These are phyloP conservation scores for Selaginella moellendorffii DNA, from an alignment of 75 land plant genomes.

Conservation along the genomic window DNA sequence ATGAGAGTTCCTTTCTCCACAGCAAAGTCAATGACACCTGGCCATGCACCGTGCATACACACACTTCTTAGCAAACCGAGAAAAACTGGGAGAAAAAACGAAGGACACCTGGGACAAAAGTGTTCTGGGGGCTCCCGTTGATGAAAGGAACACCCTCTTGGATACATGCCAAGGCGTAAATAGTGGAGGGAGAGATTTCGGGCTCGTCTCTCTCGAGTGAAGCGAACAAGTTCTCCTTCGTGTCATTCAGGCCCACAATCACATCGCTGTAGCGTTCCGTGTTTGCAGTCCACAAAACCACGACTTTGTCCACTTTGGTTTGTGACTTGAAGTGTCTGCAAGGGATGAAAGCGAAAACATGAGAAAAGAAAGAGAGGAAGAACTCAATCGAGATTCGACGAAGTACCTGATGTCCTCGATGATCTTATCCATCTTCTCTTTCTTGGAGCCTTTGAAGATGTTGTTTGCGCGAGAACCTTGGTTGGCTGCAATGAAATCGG, in stretches of 20 bases:
- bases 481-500: conserved; percentile 91
- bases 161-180: conserved; percentile 77
- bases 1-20: conserved; percentile 57
- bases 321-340: conserved; percentile 44
- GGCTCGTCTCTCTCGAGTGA: conserved; percentile 57
- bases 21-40: conserved; percentile 87
- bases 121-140: conserved; percentile 97
- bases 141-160: conserved; percentile 83
- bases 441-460: conserved; percentile 79
- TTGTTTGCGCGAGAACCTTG: conserved; percentile 74
- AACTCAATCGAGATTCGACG: neutral
- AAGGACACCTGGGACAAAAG: conserved; percentile 93
- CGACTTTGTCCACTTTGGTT: conserved; percentile 72
- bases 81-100: no score
- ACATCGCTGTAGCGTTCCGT: conserved; percentile 88
- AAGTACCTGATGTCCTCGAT: conserved; percentile 86
- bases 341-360: neutral
- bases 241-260: conserved; percentile 78
- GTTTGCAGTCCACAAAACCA: conserved; percentile 92
- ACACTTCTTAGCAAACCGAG: no score
- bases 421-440: conserved; percentile 60
- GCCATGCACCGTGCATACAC: neutral
- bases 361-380: neutral
- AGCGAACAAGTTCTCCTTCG: conserved; percentile 64
- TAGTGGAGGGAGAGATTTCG: conserved; percentile 84